Base-by-base conservation (phyloP, 2,329 filamentous ascomycete species). In the Nothomitra cinnamomea region DNA sequence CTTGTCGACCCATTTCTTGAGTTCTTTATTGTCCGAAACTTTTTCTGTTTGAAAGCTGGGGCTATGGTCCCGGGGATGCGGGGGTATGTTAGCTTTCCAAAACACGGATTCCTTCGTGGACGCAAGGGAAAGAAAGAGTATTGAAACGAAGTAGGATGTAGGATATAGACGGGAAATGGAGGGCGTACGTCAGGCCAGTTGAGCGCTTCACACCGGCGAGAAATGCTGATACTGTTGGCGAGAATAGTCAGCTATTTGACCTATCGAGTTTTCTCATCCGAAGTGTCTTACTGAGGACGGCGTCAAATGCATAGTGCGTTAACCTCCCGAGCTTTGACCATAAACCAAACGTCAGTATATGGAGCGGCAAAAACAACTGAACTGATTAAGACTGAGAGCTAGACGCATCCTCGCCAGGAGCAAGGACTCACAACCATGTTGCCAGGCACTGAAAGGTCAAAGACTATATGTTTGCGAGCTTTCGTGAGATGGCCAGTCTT, bases 151-250 rank as follows among this genome's bases (percentile, higher is more conserved):
- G n/a, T 19, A 17, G 13, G 40, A 42, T 19, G 47, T 42, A 51
- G 22, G 47, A 17, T 13, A 13, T 7, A 22, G 55, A 56, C 57
- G 55, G 57, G 57, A 58, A 43, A 55, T 52, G 55, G 59, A 56
- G 55, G 61, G 84, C 86, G 79, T 85, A 98, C 92, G 89, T 95
- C 72, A 98, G 77, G 64, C 92, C 92, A 57, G 92, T 96, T 59
- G 90, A 95, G 62, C 92, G 87, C 73, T 94, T 94, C 75, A 98
- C 89, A 64, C 92, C 92, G 40, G 92, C 92, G 60, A 98, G 82
- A 68, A 96, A 90, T 58, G 92, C 87, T 63, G 92, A 98, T 68
- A 98, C 86, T 55, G 52, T 47, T 35, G 24, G 22, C 3, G 13
- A 8, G 3, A 25, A 35, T 32, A 21, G 38, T 28, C 40, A 32